Evolutionary conservation across 2,329 filamentous ascomycete species (phyloP), one percentile per base, ranked within the genome.

Genomic region (Talaromyces sp.): DNA sequence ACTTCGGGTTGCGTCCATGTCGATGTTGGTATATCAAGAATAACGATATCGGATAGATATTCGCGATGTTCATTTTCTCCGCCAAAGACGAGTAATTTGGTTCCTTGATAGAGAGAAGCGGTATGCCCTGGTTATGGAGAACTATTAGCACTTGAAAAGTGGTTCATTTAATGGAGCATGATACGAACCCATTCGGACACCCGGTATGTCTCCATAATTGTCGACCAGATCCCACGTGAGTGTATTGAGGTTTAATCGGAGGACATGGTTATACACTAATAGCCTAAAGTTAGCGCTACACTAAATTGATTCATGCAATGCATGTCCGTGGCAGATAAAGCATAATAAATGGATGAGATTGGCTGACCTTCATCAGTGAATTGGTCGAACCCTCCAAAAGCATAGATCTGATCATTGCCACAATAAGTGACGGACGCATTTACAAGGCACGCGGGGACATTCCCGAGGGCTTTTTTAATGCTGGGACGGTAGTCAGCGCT

Each of bases 351-450:
- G 56, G 19, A 61, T 13, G 41, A 59, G 41, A 61, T 39, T 52
- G 58, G 41, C 63, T 62, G 43, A 85, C 85, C 91, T 82, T 99
- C 95, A 77, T 99, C 95, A 0, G 95, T 99, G 75, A 97, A 98
- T 78, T 98, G 94, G 75, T 99, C 95, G 74, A 99, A 99, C 19
- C 95, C 95, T 50, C 95, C 95, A 82, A 99, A 99, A 11, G 94
- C 95, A 79, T 96, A 98, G 72, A 99, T 98, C 78, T 95, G 89
- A 76, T 98, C 95, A 80, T 97, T 95, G 66, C 93, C 93, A 73
- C 95, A 97, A 77, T 97, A 97, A n/a, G 95, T 99, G 67, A 98
- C 94, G 0, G 95, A 98, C 61, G 95, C 95, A 82, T 99, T 99
- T 70, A 99, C 94, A 59, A 99, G 85, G 75, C 94, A 98, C 41